A percentile compares a stretch with the other conserved stretches of the same genome.
phyloP scores from a whole-genome alignment of 495 filamentous ascomycete species.

The Aspergillus saccharolyticus region DNA sequence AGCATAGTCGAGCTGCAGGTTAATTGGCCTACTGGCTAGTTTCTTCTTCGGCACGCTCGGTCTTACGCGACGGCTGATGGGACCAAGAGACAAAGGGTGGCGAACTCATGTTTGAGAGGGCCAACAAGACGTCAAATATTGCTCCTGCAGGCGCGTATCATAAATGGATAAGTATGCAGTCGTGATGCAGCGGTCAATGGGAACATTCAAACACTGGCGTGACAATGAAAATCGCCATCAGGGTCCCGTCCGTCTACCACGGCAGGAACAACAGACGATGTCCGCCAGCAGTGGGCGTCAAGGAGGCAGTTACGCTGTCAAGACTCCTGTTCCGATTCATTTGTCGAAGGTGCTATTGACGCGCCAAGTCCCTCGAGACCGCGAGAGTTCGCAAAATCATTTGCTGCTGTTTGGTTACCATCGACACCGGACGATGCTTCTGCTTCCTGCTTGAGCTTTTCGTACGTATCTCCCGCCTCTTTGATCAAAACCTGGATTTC shows the following conservation, averaged over 20 bases:
- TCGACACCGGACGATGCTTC: conserved; percentile 33
- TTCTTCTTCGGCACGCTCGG: conserved; percentile 5
- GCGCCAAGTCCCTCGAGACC: conserved; percentile 42
- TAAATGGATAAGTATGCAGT: not conserved
- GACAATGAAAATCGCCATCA: not conserved
- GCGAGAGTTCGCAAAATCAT: conserved; percentile 31
- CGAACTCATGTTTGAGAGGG: conserved; percentile 12
- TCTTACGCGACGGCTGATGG: conserved; percentile 14
- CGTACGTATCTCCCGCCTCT: conserved; percentile 77
- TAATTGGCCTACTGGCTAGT: conserved; percentile 18
- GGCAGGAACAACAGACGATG: not conserved
- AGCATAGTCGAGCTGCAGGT: not conserved
- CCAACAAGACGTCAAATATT: not conserved
- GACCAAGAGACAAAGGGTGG: conserved; percentile 16
- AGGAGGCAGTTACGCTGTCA: conserved; percentile 8
- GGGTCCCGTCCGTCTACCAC: not conserved
- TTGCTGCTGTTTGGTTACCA: conserved; percentile 22
- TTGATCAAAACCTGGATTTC: conserved; percentile 78
- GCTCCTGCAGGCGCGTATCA: not conserved
- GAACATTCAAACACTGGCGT: not conserved
- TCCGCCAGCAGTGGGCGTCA: not conserved
- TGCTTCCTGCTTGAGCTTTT: conserved; percentile 52
- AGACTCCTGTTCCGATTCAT: conserved; percentile 24
- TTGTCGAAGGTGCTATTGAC: conserved; percentile 25
- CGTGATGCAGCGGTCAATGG: not conserved